Evolutionary conservation across 768 basidiomycete genomes (phyloP).

Genomic region (Phaeotremella skinneri): DNA sequence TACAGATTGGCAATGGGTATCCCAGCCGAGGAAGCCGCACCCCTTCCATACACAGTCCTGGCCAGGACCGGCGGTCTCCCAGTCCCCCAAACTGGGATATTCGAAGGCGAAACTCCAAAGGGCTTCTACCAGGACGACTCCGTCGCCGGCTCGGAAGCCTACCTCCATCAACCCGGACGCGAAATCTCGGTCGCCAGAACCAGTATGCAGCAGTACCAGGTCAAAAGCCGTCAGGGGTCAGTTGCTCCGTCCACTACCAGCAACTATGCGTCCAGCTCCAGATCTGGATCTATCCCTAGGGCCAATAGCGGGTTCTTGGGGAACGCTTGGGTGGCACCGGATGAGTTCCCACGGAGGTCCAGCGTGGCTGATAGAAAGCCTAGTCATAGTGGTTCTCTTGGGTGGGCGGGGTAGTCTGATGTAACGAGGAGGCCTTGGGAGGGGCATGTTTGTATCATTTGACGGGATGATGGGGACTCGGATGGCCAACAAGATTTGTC

Average conservation of each 20-base stretch:
- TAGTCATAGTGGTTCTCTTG: too few relatives aligned
- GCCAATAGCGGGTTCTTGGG: not conserved
- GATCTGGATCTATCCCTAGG: not conserved
- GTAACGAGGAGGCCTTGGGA: too few relatives aligned
- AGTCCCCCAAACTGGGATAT: conserved; percentile 19
- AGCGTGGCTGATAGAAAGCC: too few relatives aligned
- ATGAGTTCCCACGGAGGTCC: too few relatives aligned
- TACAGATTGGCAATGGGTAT: conserved; percentile 7
- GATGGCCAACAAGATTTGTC: too few relatives aligned
- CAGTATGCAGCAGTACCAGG: not conserved
- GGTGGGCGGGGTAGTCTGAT: too few relatives aligned
- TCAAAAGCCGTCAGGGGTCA: too few relatives aligned
- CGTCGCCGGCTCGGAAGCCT: not conserved
- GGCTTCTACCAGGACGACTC: conserved; percentile 14
- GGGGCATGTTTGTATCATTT: too few relatives aligned
- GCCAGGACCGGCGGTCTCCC: not conserved
- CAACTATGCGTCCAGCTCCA: too few relatives aligned
- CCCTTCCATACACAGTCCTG: conserved; percentile 10
- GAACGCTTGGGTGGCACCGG: not conserved
- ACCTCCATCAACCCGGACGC: not conserved
- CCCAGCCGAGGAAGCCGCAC: not conserved
- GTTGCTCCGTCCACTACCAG: too few relatives aligned
- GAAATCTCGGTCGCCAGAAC: not conserved
- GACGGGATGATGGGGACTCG: too few relatives aligned
- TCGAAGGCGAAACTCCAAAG: conserved; percentile 35